phyloP scores from a whole-genome alignment of 345 rosid species.

The Kandelia obovata region DNA sequence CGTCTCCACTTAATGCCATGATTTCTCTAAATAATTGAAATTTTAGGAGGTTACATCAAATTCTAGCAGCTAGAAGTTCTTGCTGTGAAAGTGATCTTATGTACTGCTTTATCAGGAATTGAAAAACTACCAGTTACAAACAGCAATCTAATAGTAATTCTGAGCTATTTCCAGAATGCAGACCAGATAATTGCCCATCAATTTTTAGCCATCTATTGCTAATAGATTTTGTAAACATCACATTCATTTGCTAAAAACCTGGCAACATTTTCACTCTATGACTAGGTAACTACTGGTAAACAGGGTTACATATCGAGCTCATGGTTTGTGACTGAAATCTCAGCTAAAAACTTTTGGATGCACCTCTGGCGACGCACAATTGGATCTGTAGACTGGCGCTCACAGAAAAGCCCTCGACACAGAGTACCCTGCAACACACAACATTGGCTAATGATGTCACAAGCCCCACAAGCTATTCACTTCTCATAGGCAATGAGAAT shows the following conservation, averaged over 20 bases:
- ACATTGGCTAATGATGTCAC: constrained; percentile 14
- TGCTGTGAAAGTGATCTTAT: too few relatives aligned
- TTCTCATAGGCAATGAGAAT: constrained; percentile 8
- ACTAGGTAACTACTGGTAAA: background rate
- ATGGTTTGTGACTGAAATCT: background rate
- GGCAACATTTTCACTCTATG: background rate
- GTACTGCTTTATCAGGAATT: too few relatives aligned
- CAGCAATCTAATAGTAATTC: too few relatives aligned
- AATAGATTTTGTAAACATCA: too few relatives aligned
- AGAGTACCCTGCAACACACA: constrained; percentile 2
- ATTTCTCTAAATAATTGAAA: constrained; percentile 11
- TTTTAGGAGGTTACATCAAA: background rate
- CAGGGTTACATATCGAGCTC: too few relatives aligned
- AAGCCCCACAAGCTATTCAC: constrained; percentile 19
- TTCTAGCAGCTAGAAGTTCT: too few relatives aligned
- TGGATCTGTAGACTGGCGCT: too few relatives aligned
- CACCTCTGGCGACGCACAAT: background rate
- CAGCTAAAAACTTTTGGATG: background rate
- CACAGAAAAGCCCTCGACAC: background rate
- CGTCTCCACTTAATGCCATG: background rate
- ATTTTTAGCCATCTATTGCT: too few relatives aligned
- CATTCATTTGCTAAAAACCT: background rate
- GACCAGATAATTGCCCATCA: too few relatives aligned
- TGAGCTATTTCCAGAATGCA: too few relatives aligned
- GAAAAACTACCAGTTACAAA: too few relatives aligned